Evolutionary conservation across 192 early-diverging fungal genomes (phyloP).

Genomic region (Gonapodya prolifera): DNA sequence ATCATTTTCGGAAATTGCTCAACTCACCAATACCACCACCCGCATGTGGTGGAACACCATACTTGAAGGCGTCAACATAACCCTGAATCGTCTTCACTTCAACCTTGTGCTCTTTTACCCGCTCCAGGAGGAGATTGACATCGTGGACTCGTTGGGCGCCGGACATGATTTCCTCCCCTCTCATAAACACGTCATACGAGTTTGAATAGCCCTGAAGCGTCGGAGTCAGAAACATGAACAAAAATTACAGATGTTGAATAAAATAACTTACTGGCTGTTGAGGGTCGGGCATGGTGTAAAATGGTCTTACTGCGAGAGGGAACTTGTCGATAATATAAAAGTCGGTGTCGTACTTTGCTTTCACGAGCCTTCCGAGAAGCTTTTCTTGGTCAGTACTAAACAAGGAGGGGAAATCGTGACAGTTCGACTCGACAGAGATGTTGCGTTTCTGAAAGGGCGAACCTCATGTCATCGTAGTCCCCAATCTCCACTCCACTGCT

Average conservation of each 20-base stretch:
- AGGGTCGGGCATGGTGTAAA: conserved; percentile 99
- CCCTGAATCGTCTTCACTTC: conserved; percentile 71
- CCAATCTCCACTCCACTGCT: conserved; percentile 78
- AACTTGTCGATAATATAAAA: conserved; percentile 99
- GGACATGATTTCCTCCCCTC: conserved; percentile 96
- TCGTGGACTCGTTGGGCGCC: conserved; percentile 99
- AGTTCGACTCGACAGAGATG: neutral
- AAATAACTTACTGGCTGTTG: conserved; percentile 34
- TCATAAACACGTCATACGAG: conserved; percentile 99
- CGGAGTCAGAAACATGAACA: conserved; percentile 9
- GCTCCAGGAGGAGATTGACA: conserved; percentile 59
- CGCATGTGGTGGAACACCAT: conserved; percentile 91
- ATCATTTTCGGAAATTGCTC: neutral
- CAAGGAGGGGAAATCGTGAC: neutral
- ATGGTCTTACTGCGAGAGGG: conserved; percentile 87
- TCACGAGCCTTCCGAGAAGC: conserved; percentile 73
- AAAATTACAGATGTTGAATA: conserved; percentile 9
- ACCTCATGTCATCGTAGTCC: conserved; percentile 85
- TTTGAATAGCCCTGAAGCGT: conserved; percentile 71
- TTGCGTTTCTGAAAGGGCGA: conserved; percentile 12
- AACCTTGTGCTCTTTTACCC: conserved; percentile 61
- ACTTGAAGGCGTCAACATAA: conserved; percentile 93
- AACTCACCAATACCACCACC: conserved; percentile 81
- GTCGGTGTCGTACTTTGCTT: conserved; percentile 90
- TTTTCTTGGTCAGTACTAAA: conserved; percentile 71